Evolutionary conservation across 345 rosid species (phyloP).

Genomic region (Populus ilicifolia): DNA sequence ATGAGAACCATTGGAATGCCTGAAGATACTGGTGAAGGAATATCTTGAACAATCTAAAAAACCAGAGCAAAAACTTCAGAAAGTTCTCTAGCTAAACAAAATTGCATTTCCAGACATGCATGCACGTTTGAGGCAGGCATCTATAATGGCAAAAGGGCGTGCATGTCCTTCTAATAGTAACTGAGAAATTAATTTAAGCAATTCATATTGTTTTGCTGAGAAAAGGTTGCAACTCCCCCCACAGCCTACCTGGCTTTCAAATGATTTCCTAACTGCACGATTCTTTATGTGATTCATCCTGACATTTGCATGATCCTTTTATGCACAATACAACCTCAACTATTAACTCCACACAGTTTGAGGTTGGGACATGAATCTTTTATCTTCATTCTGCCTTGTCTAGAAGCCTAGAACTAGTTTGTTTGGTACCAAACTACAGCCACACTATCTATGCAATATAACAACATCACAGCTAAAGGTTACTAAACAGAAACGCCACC

Average conservation of each 20-base stretch:
- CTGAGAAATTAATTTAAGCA: neutral
- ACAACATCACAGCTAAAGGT: neutral
- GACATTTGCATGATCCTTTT: neutral
- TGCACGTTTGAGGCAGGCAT: neutral
- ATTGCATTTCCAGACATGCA: neutral
- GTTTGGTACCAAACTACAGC: neutral
- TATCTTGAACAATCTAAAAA: slow-evolving; percentile 73
- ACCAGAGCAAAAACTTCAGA: slow-evolving; percentile 9
- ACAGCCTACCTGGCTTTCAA: neutral
- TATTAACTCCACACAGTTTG: neutral
- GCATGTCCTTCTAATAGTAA: neutral
- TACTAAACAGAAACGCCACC: neutral
- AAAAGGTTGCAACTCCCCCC: neutral
- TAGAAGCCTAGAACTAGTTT: neutral
- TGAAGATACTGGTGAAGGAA: slow-evolving; percentile 63
- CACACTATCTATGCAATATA: neutral
- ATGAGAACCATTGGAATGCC: slow-evolving; percentile 81
- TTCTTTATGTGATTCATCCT: neutral
- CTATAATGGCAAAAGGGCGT: neutral
- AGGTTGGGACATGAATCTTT: neutral
- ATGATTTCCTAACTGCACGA: neutral
- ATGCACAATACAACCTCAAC: neutral
- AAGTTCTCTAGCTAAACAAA: slow-evolving; percentile 3
- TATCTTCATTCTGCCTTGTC: neutral
- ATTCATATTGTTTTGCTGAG: neutral